phyloP scores from a whole-genome alignment of 192 early-diverging fungal genomes.

The Gaertneriomyces sp. region DNA sequence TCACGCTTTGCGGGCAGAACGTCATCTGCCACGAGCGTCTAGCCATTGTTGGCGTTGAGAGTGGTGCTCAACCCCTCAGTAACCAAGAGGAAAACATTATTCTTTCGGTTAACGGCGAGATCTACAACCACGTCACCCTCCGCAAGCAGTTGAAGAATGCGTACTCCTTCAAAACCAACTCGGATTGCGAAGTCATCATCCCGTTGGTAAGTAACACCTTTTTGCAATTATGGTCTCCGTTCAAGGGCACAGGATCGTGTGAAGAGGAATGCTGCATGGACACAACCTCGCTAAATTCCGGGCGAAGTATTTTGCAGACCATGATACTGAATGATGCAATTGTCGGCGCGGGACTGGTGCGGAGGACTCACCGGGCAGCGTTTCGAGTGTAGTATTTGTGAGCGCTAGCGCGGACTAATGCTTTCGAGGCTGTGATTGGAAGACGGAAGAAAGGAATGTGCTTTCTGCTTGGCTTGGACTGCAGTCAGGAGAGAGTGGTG shows the following conservation, averaged over 20 bases:
- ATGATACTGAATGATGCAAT: too few relatives aligned
- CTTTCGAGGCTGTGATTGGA: too few relatives aligned
- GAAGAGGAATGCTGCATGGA: too few relatives aligned
- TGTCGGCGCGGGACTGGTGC: too few relatives aligned
- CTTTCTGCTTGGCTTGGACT: too few relatives aligned
- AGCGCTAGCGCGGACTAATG: too few relatives aligned
- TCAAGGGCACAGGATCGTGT: background rate
- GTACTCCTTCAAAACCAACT: conserved; percentile 86
- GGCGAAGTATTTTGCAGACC: too few relatives aligned
- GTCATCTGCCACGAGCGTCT: conserved; percentile 96
- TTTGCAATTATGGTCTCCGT: background rate
- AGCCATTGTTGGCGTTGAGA: conserved; percentile 96
- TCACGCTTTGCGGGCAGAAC: conserved; percentile 73
- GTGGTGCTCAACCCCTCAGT: conserved; percentile 93
- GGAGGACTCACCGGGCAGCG: too few relatives aligned
- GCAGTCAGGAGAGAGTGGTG: too few relatives aligned
- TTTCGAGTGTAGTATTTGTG: too few relatives aligned
- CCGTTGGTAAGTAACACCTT: conserved; percentile 65
- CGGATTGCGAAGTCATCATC: conserved; percentile 96
- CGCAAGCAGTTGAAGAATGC: conserved; percentile 68
- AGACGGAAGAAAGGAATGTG: too few relatives aligned
- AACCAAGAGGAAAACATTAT: conserved; percentile 85
- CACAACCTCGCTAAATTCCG: too few relatives aligned
- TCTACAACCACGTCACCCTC: conserved; percentile 95
- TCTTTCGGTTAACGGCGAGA: conserved; percentile 95